Evolutionary conservation across 225 moss, liverwort and hornwort genomes (phyloP).

Genomic region (Lunularia cruciata): DNA sequence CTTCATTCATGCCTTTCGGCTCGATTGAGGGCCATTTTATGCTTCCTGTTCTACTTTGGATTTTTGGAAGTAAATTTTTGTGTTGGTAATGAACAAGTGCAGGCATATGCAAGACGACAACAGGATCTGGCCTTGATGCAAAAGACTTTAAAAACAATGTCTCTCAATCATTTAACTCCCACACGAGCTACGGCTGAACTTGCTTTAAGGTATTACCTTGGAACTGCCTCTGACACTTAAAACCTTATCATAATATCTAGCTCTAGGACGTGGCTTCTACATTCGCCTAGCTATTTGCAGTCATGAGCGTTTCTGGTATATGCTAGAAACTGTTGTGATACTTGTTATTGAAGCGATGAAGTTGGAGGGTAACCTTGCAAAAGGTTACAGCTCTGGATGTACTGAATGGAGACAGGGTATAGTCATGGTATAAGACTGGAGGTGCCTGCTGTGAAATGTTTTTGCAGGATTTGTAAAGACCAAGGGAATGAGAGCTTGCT

Average conservation of each 20-base stretch:
- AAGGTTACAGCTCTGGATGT: background rate
- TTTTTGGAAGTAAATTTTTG: no score
- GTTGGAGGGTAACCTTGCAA: no score
- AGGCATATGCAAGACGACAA: constrained; percentile 60
- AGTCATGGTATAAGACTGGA: background rate
- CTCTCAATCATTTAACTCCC: constrained; percentile 63
- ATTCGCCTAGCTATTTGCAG: no score
- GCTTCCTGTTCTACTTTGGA: no score
- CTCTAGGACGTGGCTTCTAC: no score
- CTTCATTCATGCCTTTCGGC: no score
- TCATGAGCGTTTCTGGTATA: no score
- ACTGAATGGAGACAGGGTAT: no score
- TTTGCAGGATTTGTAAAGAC: constrained; percentile 44
- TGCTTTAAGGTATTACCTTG: constrained; percentile 32
- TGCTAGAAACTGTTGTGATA: background rate
- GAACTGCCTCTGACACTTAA: background rate
- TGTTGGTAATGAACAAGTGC: constrained; percentile 10
- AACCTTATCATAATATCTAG: background rate
- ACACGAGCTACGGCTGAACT: constrained; percentile 74
- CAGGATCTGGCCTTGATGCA: constrained; percentile 67
- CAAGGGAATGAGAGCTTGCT: constrained; percentile 39
- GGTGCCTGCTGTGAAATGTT: background rate
- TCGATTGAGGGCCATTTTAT: no score
- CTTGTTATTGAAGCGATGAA: background rate
- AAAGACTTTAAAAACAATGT: constrained; percentile 70